A percentile compares a stretch with the other conserved stretches of the same genome.
Conservation (phyloP, 2,329 filamentous ascomycete genomes). For the Phoma sp. region DNA sequence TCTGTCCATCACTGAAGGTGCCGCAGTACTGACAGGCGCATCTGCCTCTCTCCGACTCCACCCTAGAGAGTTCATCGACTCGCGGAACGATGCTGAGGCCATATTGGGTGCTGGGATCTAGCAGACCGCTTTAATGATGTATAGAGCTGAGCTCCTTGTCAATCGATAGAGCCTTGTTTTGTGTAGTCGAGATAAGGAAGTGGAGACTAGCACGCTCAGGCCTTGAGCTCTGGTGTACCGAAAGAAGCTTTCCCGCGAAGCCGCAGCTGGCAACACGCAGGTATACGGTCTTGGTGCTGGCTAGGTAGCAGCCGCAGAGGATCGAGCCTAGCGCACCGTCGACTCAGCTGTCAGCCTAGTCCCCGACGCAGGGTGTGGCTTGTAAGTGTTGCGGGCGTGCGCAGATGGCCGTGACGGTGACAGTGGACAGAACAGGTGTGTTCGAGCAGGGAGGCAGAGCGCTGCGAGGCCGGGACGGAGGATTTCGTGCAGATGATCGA, state of each 20-base stretch:
- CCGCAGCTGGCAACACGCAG: conserved; percentile 47
- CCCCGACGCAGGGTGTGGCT: conserved; percentile 16
- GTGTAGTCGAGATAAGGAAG: conserved; percentile 18
- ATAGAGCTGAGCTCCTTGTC: conserved; percentile 3
- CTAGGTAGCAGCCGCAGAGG: conserved; percentile 10
- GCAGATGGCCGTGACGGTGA: conserved; percentile 18
- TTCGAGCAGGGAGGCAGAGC: conserved; percentile 19
- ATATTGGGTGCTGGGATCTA: conserved; percentile 55
- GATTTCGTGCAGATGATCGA: conserved; percentile 62
- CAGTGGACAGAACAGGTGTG: conserved; percentile 19
- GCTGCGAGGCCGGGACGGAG: conserved; percentile 47
- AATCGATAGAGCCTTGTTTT: conserved; percentile 22
- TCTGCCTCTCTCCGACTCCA: conserved; percentile 88
- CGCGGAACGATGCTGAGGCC: conserved; percentile 88
- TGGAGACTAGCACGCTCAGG: conserved; percentile 16
- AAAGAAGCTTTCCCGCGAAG: conserved; percentile 40
- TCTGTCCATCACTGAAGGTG: conserved; percentile 77
- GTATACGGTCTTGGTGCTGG: conserved; percentile 30
- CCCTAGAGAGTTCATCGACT: conserved; percentile 92
- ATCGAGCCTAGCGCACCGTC: conserved; percentile 7
- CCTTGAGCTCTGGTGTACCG: conserved; percentile 16
- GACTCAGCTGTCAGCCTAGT: conserved; percentile 23
- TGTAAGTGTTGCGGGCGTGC: conserved; percentile 10
- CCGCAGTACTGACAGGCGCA: conserved; percentile 74
- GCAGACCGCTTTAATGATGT: background rate